Conservation (phyloP, 2,329 filamentous ascomycete genomes). For the Paradendryphiella salina region DNA sequence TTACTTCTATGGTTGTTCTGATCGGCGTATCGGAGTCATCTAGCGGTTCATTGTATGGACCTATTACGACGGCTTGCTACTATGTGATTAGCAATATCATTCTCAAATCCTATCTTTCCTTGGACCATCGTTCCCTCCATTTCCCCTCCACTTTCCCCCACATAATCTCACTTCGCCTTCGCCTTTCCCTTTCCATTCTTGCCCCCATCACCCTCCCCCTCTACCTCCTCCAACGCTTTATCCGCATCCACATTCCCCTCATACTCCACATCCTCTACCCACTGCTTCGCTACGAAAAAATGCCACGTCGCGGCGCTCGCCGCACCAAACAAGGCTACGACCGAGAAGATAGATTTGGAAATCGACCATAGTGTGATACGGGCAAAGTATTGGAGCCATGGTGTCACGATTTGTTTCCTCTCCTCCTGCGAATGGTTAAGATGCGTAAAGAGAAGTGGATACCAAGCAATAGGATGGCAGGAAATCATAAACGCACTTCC, state of each 20-base stretch:
- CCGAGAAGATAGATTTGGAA: constrained; percentile 16
- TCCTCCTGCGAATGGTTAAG: constrained; percentile 39
- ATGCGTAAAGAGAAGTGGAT: too few species aligned
- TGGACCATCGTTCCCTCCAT: too few species aligned
- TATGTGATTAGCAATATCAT: too few species aligned
- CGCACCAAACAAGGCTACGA: constrained; percentile 1
- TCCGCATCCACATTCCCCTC: constrained; percentile 39
- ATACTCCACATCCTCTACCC: constrained; percentile 34
- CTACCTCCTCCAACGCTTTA: constrained; percentile 31
- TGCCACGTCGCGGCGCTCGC: constrained; percentile 19
- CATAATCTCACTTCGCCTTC: constrained; percentile 5
- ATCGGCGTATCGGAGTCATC: too few species aligned
- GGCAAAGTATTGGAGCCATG: constrained; percentile 44
- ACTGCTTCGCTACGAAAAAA: constrained; percentile 27
- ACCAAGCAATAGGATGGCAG: constrained; percentile 9
- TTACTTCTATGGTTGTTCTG: too few species aligned
- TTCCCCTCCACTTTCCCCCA: too few species aligned
- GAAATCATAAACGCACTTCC: constrained; percentile 43
- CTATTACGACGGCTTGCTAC: too few species aligned
- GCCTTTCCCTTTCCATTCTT: constrained; percentile 8
- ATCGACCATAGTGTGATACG: constrained; percentile 25
- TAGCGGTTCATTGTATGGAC: too few species aligned
- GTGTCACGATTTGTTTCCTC: constrained; percentile 49
- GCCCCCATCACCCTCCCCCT: constrained; percentile 1
- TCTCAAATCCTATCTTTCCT: too few species aligned